phyloP scores from a whole-genome alignment of 2,329 filamentous ascomycete species.

The Aspergillus piperis region DNA sequence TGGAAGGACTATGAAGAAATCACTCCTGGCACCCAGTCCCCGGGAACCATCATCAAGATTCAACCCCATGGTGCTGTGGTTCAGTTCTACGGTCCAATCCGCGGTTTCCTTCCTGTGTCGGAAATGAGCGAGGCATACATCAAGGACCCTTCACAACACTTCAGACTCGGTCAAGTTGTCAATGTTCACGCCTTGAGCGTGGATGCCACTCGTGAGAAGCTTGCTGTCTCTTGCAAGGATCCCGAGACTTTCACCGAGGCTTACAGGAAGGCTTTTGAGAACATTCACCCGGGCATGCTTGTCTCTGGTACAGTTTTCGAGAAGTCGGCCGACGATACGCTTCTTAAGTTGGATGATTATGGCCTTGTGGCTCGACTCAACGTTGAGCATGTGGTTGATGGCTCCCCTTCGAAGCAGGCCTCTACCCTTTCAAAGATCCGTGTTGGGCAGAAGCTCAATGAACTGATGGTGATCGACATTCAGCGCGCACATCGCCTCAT shows the following conservation, averaged over 20 bases:
- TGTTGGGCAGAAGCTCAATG: slow-evolving; percentile 77
- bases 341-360: slow-evolving; percentile 72
- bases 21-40: slow-evolving; percentile 71
- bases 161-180: slow-evolving; percentile 85
- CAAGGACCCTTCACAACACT: slow-evolving; percentile 83
- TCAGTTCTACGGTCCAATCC: slow-evolving; percentile 83
- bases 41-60: slow-evolving; percentile 84
- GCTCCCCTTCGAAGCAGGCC: slow-evolving; percentile 74
- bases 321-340: slow-evolving; percentile 73
- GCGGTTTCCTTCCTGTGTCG: slow-evolving; percentile 84
- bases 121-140: slow-evolving; percentile 99
- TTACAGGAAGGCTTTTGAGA: slow-evolving; percentile 71
- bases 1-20: slow-evolving; percentile 78
- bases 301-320: slow-evolving; percentile 80
- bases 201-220: slow-evolving; percentile 67
- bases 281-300: slow-evolving; percentile 70
- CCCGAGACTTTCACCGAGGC: slow-evolving; percentile 76
- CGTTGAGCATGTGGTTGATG: slow-evolving; percentile 80
- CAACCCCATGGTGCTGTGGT: slow-evolving; percentile 78
- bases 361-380: slow-evolving; percentile 77
- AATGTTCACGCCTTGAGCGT: slow-evolving; percentile 85
- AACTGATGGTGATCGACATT: slow-evolving; percentile 86
- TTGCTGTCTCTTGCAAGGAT: slow-evolving; percentile 93
- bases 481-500: slow-evolving; percentile 74
- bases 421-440: slow-evolving; percentile 77